Conservation (phyloP, 2,329 filamentous ascomycete species). For the Colletotrichum cordylinicola region DNA sequence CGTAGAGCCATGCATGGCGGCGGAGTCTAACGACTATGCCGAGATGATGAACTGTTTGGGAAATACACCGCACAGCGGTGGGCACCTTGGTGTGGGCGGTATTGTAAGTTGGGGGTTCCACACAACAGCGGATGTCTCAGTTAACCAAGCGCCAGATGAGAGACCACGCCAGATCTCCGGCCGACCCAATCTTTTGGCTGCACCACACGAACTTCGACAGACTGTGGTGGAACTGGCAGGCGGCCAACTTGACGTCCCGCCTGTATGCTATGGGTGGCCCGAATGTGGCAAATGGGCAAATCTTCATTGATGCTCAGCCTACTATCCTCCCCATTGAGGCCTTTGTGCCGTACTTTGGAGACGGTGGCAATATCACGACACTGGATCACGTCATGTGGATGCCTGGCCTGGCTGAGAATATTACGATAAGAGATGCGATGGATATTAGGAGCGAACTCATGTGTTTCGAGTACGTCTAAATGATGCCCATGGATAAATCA, state of each 20-base stretch:
- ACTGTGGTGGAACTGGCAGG: slow-evolving; percentile 2
- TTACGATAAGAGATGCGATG: not conserved
- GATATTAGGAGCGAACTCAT: not conserved
- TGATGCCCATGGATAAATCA: not conserved
- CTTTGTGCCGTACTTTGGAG: not conserved
- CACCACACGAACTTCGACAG: not conserved
- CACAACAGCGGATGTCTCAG: not conserved
- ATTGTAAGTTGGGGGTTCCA: not conserved
- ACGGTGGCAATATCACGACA: not conserved
- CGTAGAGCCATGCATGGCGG: not conserved
- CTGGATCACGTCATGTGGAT: not conserved
- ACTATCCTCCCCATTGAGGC: not conserved
- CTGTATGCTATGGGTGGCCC: not conserved
- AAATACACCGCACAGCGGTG: not conserved
- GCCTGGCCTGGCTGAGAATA: not conserved
- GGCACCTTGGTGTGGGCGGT: not conserved
- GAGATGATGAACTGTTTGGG: not conserved
- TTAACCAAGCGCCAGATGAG: not conserved
- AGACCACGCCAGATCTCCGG: not conserved
- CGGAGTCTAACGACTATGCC: not conserved
- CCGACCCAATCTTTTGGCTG: not conserved
- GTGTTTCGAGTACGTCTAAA: not conserved
- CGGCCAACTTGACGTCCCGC: not conserved
- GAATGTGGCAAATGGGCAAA: not conserved
- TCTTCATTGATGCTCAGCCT: not conserved